Evolutionary conservation across 139 green algal genomes (phyloP).

Genomic region (Micromonas pusilla): DNA sequence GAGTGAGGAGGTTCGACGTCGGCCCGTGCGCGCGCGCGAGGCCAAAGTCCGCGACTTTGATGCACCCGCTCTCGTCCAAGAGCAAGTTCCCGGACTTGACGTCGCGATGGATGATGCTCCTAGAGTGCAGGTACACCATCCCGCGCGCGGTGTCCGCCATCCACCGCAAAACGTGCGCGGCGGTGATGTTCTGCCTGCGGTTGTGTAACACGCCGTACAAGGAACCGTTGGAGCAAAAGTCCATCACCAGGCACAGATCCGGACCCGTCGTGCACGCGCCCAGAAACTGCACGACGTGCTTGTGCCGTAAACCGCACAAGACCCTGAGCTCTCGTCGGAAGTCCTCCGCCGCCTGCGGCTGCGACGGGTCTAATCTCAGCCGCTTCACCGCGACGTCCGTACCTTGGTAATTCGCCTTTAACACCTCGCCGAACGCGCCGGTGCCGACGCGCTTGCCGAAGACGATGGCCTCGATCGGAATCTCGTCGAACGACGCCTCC

Average conservation of each 20-base stretch:
- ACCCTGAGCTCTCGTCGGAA: slow-evolving; percentile 84
- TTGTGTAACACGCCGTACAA: slow-evolving; percentile 88
- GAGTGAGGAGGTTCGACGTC: slow-evolving; percentile 93
- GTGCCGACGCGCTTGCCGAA: neutral
- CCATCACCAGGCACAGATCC: slow-evolving; percentile 96
- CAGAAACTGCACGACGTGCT: slow-evolving; percentile 98
- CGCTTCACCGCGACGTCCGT: slow-evolving; percentile 14
- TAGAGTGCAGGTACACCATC: slow-evolving; percentile 98
- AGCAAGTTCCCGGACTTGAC: slow-evolving; percentile 93
- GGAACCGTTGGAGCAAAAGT: slow-evolving; percentile 90
- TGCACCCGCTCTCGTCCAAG: slow-evolving; percentile 81
- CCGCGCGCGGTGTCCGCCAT: slow-evolving; percentile 63
- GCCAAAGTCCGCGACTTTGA: slow-evolving; percentile 88
- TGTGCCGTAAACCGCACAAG: slow-evolving; percentile 78
- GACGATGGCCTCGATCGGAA: neutral
- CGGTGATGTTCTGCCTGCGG: slow-evolving; percentile 4
- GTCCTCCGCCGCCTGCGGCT: slow-evolving; percentile 43
- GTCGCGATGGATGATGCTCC: slow-evolving; percentile 91
- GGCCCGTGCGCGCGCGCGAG: slow-evolving; percentile 58
- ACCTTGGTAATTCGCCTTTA: neutral
- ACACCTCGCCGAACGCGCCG: slow-evolving; percentile 12
- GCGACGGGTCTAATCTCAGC: neutral
- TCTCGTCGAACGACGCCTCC: neutral
- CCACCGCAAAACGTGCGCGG: slow-evolving; percentile 31
- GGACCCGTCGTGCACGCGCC: slow-evolving; percentile 91